These are phyloP conservation scores for Zymoseptoria brevis DNA, from an alignment of 2,329 filamentous ascomycete species.

Conservation along the genomic window DNA sequence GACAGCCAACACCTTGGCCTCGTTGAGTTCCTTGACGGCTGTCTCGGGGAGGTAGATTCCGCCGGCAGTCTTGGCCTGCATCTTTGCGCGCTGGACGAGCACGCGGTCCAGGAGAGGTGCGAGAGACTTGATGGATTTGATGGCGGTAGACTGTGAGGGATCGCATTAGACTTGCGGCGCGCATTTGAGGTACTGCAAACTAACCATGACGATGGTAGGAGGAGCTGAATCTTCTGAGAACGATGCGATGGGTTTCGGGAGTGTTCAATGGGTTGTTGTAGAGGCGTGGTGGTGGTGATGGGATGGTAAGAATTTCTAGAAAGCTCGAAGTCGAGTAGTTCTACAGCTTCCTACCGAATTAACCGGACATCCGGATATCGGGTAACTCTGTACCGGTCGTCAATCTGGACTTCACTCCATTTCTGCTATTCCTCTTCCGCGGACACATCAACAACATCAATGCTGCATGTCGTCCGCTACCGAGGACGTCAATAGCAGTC, in stretches of 20 bases:
- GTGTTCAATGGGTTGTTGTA: slow-evolving; percentile 10
- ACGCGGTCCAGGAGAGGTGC: slow-evolving; percentile 95
- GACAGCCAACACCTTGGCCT: slow-evolving; percentile 91
- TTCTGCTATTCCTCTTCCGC: neutral
- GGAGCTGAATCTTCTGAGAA: neutral
- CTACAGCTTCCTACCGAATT: neutral
- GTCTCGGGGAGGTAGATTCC: slow-evolving; percentile 98
- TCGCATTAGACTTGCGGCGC: slow-evolving; percentile 16
- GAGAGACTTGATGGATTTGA: slow-evolving; percentile 93
- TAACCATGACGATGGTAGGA: slow-evolving; percentile 21
- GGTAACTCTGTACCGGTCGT: neutral
- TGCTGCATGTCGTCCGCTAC: slow-evolving; percentile 1
- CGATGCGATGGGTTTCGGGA: slow-evolving; percentile 14
- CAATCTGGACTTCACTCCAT: neutral
- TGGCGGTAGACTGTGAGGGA: slow-evolving; percentile 42
- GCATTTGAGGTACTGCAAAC: slow-evolving; percentile 1
- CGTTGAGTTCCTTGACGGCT: slow-evolving; percentile 95
- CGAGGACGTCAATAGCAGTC: neutral
- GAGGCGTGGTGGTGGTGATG: slow-evolving; percentile 1
- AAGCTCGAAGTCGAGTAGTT: neutral
- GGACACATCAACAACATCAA: slow-evolving; percentile 2
- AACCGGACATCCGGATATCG: neutral
- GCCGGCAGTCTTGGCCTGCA: slow-evolving; percentile 89
- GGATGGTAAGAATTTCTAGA: slow-evolving; percentile 5
- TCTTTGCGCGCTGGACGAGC: slow-evolving; percentile 95